Evolutionary conservation across 2,329 filamentous ascomycete species (phyloP), one percentile per base, ranked within the genome.

Genomic region (Chaetomium sp.): DNA sequence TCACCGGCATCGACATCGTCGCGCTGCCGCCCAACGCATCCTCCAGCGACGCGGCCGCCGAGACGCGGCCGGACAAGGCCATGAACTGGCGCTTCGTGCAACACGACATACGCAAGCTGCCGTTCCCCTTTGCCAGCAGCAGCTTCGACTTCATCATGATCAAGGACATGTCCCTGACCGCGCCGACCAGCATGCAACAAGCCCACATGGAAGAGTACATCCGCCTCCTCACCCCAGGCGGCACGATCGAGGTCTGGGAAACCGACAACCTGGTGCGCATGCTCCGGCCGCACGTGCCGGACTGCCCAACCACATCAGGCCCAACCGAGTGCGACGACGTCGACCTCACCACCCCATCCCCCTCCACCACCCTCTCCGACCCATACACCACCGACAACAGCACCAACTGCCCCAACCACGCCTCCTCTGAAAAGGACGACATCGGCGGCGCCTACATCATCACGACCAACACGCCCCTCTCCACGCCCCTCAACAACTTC

Each of bases 51-150:
- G 25, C 59, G 7, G 27, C 62, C 3, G 29, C 56, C 49, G 56
- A 69, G n/a, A 65, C 60, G 70, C 80, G 81, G 6, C 69, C 64
- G 4, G 83, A 86, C 69, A 87, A 88, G 71, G 91, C 91, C 56
- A 90, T 97, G 82, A 88, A 91, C 69, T 97, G 93, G 92, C 87
- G 83, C 12, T 97, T 97, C 74, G 86, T 96, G 60, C 90, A 93
- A 74, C 92, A 97, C 74, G 93, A 97, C 76, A 78, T 96, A 68
- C 88, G 92, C 65, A 85, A 86, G 65, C 75, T 84, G 2, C 91
- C 92, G 0, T 85, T 93, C 72, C 94, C 94, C 0, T 92, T 97
- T 68, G 82, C 87, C 1, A 86, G 92, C 66, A 88, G 84, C 42
- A 89, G 93, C 71, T 97, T 96, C 75, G 92, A 97, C 74, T 83